phyloP scores from a whole-genome alignment of 2,329 filamentous ascomycete species.

The Phaeoacremonium minimum region DNA sequence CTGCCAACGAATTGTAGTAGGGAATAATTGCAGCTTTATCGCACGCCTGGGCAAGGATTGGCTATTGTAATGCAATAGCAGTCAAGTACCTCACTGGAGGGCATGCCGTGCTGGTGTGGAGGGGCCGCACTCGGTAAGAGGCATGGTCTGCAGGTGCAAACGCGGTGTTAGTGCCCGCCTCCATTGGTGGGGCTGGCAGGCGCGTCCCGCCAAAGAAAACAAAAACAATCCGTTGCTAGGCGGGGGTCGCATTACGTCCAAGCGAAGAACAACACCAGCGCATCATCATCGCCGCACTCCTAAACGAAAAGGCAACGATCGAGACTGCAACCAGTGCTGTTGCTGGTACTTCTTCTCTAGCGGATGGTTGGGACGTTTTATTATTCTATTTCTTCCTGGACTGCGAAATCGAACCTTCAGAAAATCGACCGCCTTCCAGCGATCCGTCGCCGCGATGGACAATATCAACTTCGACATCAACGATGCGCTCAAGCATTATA shows the following conservation, averaged over 20 bases:
- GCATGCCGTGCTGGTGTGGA: too few species aligned
- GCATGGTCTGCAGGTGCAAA: too few species aligned
- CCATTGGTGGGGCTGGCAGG: slow-evolving; percentile 1
- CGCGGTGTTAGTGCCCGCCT: too few species aligned
- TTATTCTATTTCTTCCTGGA: slow-evolving; percentile 2
- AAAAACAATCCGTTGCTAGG: slow-evolving; percentile 31
- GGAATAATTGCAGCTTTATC: neutral
- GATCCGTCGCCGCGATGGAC: slow-evolving; percentile 45
- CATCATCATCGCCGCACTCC: too few species aligned
- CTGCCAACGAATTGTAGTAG: too few species aligned
- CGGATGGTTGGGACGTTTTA: too few species aligned
- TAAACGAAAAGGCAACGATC: too few species aligned
- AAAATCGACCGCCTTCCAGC: neutral
- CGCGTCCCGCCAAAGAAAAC: slow-evolving; percentile 19
- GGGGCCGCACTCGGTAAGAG: too few species aligned
- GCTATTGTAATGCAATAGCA: too few species aligned
- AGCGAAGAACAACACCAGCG: neutral
- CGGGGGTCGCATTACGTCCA: slow-evolving; percentile 1
- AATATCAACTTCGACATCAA: slow-evolving; percentile 92
- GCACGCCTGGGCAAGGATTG: neutral
- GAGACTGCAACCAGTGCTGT: neutral
- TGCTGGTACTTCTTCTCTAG: too few species aligned
- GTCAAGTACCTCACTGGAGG: neutral
- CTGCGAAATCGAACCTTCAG: slow-evolving; percentile 9
- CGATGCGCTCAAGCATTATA: slow-evolving; percentile 91